Base-by-base conservation (phyloP, 2,329 filamentous ascomycete species). In the Sarocladium brachiariae region DNA sequence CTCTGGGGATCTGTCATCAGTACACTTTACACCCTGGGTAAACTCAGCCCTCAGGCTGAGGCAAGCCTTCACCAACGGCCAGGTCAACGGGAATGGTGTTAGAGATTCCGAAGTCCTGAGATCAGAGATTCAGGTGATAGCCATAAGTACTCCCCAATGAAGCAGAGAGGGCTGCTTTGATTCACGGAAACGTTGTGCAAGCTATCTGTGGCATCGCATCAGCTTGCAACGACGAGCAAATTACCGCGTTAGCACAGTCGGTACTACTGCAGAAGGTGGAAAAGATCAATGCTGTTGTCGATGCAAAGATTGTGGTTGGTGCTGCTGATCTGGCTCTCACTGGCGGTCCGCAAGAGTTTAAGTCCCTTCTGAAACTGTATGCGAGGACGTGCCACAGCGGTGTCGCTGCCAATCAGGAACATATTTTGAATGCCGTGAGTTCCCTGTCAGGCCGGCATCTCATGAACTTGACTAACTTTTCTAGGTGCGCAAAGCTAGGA, bases 251-350 rank as follows among this genome's bases (percentile, higher is more conserved):
- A 49, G 92, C 91, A 2, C 87, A 96, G 59, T 95, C 90, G 1
- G 96, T 99, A 84, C 80, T 99, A 21, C 71, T 96, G n/a, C 93
- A 99, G 63, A 97, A 99, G 66, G 80, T 97, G 52, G 84, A 86
- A 54, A 92, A 93, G 66, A 82, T 96, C 51, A 93, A 82, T 61
- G 76, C 80, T 53, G 72, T 78, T 4, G 87, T 96, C 2, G 91
- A 97, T 70, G 83, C 86, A 25, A 85, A 86, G 51, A 93, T 99
- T 53, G 85, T 97, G 50, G 82, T 81, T 14, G 90, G 95, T 53
- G 84, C 89, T 6, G 89, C 90, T 8, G 75, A 81, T 5, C 71
- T 99, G 51, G 86, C 90, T 27, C 72, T 93, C 4, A 83, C 80
- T 58, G 89, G 88, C 51, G 88, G 87, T 9, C 80, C 85, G 54